Evolutionary conservation across 306 rosid species (phyloP).

Genomic region (Pueraria montana): DNA sequence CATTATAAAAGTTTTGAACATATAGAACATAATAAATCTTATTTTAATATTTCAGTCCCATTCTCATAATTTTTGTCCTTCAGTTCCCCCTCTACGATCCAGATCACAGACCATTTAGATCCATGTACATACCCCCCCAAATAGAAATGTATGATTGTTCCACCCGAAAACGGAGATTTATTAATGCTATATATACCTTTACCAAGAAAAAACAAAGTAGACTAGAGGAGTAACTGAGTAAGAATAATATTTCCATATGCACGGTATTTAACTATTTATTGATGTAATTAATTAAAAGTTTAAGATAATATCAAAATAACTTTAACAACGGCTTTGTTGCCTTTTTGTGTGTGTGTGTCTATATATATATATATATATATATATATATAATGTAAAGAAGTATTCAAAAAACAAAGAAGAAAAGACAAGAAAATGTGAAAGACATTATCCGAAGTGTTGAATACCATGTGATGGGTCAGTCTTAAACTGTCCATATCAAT

Average conservation of each 20-base stretch:
- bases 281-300: neutral
- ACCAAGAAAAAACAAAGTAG: neutral
- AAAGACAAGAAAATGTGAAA: constrained; percentile 9
- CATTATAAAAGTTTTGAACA: neutral
- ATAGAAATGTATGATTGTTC: too few relatives aligned
- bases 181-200: neutral
- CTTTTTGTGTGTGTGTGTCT: neutral
- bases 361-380: neutral
- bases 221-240: neutral
- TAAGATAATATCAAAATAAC: neutral
- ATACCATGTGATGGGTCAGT: constrained; percentile 22
- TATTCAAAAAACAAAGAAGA: neutral
- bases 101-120: neutral
- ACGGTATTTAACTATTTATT: neutral
- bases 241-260: neutral
- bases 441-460: neutral
- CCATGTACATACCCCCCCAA: too few relatives aligned
- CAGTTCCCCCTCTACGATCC: neutral
- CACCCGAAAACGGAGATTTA: too few relatives aligned
- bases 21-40: neutral
- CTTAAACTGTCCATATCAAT: neutral
- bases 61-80: neutral
- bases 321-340: neutral
- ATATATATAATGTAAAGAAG: neutral
- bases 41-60: neutral